A percentile compares a stretch with the other conserved stretches of the same genome.
These are phyloP conservation scores for Avicennia marina DNA, from an alignment of 257 asterid genomes.

Conservation along the genomic window DNA sequence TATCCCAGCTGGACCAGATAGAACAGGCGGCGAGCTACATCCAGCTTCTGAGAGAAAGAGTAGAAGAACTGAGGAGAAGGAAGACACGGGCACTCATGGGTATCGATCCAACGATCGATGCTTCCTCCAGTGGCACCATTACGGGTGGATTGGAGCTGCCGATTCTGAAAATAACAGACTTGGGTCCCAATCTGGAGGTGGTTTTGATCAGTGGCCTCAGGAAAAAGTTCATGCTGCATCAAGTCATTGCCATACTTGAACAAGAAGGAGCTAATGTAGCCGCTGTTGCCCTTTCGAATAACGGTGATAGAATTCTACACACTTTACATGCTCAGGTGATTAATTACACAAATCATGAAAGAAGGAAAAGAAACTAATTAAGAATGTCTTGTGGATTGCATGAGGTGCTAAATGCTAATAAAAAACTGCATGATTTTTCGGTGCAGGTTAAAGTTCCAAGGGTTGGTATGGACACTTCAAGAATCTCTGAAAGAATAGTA, in stretches of 20 bases:
- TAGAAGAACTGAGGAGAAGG: conserved; percentile 26
- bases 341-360: not conserved
- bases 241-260: conserved; percentile 26
- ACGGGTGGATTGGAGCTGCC: conserved; percentile 5
- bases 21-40: conserved; percentile 33
- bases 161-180: conserved; percentile 24
- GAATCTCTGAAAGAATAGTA: too few species aligned
- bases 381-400: too few species aligned
- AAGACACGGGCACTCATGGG: conserved; percentile 10
- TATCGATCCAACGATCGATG: not conserved
- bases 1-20: conserved; percentile 34
- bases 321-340: conserved; percentile 40
- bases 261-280: conserved; percentile 43
- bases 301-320: conserved; percentile 16
- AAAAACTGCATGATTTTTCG: too few species aligned
- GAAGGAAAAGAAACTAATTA: not conserved
- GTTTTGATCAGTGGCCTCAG: conserved; percentile 22
- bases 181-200: conserved; percentile 36
- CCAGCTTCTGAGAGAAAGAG: conserved; percentile 19
- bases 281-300: conserved; percentile 12
- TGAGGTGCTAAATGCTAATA: too few species aligned
- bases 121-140: not conserved
- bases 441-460: too few species aligned
- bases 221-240: conserved; percentile 20
- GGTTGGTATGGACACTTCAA: too few species aligned